phyloP scores from a whole-genome alignment of 805 yeast species.

The Kazachstania bromeliacearum region DNA sequence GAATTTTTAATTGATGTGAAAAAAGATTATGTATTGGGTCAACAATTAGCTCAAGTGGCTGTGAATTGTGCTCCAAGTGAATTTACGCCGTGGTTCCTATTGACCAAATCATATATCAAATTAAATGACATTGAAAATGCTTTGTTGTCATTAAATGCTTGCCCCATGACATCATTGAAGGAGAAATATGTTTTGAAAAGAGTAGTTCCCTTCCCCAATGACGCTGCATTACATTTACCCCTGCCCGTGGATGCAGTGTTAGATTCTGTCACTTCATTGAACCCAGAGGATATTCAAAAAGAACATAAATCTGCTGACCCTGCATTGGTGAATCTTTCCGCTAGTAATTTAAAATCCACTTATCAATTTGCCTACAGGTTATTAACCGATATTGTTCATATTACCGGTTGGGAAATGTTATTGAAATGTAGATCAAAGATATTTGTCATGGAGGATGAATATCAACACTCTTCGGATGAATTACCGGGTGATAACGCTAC shows the following conservation, averaged over 20 bases:
- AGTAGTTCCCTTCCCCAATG: conserved; percentile 37
- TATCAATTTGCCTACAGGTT: conserved; percentile 50
- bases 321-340: conserved; percentile 52
- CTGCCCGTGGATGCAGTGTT: conserved; percentile 65
- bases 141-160: conserved; percentile 60
- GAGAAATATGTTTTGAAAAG: conserved; percentile 57
- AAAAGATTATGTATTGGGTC: conserved; percentile 21
- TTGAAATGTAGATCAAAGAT: conserved; percentile 50
- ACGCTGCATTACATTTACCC: conserved; percentile 51
- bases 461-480: conserved; percentile 27
- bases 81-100: conserved; percentile 62
- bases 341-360: conserved; percentile 54
- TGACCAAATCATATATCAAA: conserved; percentile 55
- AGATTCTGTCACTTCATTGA: conserved; percentile 58
- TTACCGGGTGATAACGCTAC: conserved; percentile 4
- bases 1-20: conserved; percentile 21
- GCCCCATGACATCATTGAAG: conserved; percentile 66
- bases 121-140: conserved; percentile 64
- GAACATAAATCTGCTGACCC: conserved; percentile 64
- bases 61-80: conserved; percentile 68
- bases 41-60: conserved; percentile 21
- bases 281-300: conserved; percentile 50
- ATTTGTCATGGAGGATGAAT: conserved; percentile 63
- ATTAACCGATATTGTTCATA: conserved; percentile 54
- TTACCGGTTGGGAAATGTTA: conserved; percentile 65